Evolutionary conservation across 768 basidiomycete species (phyloP).

Genomic region (Auricularia heimuer): DNA sequence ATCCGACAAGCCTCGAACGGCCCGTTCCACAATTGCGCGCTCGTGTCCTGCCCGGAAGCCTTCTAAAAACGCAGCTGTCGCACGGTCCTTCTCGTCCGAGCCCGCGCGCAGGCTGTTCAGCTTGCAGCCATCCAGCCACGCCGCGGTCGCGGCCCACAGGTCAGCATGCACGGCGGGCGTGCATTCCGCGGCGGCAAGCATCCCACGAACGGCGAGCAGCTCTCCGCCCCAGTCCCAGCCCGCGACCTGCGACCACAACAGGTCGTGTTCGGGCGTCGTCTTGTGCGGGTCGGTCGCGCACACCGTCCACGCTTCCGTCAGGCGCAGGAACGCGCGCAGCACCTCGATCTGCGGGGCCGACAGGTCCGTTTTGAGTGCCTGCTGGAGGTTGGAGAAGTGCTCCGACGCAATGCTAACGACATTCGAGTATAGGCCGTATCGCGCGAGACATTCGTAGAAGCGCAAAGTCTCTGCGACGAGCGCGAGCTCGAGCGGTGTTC

Average conservation of each 20-base stretch:
- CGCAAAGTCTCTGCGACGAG: slow-evolving; percentile 50
- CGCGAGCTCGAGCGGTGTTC: slow-evolving; percentile 29
- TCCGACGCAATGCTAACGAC: slow-evolving; percentile 53
- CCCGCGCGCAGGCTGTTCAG: slow-evolving; percentile 65
- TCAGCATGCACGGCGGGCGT: slow-evolving; percentile 23
- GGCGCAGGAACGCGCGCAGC: slow-evolving; percentile 44
- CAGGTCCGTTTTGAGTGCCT: slow-evolving; percentile 13
- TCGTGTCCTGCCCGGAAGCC: too few relatives aligned
- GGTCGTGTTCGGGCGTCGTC: slow-evolving; percentile 77
- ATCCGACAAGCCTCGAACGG: too few relatives aligned
- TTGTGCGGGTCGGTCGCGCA: slow-evolving; percentile 88
- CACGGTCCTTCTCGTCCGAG: slow-evolving; percentile 41
- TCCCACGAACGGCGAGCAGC: slow-evolving; percentile 22
- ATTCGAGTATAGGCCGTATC: slow-evolving; percentile 70
- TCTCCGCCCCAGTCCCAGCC: slow-evolving; percentile 69
- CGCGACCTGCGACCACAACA: slow-evolving; percentile 81
- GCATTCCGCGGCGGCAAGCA: slow-evolving; percentile 19
- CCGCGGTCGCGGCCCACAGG: slow-evolving; percentile 44
- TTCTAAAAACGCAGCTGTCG: neutral
- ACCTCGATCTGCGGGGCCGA: slow-evolving; percentile 4
- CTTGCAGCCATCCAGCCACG: slow-evolving; percentile 69
- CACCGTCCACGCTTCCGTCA: slow-evolving; percentile 63
- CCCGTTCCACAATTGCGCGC: too few relatives aligned
- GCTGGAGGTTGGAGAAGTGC: slow-evolving; percentile 41
- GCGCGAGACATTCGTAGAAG: slow-evolving; percentile 55